Base-by-base conservation (phyloP, 768 basidiomycete species). In the Leccinum subgranulosum region DNA sequence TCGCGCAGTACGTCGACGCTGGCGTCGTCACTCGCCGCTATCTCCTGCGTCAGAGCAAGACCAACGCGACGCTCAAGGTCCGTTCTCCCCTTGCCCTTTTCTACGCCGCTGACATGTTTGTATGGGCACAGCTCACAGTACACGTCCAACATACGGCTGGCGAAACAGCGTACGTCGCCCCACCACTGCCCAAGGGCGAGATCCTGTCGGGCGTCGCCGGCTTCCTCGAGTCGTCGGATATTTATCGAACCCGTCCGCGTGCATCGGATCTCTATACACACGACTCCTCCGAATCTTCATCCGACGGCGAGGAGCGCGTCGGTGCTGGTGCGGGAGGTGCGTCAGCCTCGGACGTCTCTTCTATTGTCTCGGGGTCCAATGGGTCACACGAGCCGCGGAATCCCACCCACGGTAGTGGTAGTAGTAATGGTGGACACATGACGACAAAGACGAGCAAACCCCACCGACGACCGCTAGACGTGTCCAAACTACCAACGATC, bases 41-140 rank as follows among this genome's bases (percentile, higher is more conserved):
- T 70, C 76, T 90, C 7, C 73, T 91, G 6, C 76, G 82, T 49
- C 81, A 88, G 63, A 89, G 86, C 63, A 90, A 88, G 72, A 89
- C 84, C 39, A 92, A 92, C 62, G 88, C 90, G 1, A 87, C 85
- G 6, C 76, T 92, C 49, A 87, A 87, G 77, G 86, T 88, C 46
- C 47, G 48, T 49, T 39, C 46, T 25, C 33, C 19, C 7, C 49
- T 53, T 10, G 51, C 11, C 25, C 12, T 47, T 15, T 23, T 14
- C 28, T 17, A 2, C 21, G 23, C 61, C n/a, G 65, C 25, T 15
- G 15, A 46, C 8, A 39, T 3, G 11, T 19, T 19, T 11, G 2
- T 53, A 48, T 43, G 33, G 33, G 50, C 43, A 31, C 61, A 88
- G 83, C 75, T 91, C 9, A 82, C 86, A 5, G 78, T 89, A 34